Percentiles rank a stretch among this genome's conserved stretches.
Conservation (phyloP, 371 early-diverging fungal species). For the Smittium mucronatum region DNA sequence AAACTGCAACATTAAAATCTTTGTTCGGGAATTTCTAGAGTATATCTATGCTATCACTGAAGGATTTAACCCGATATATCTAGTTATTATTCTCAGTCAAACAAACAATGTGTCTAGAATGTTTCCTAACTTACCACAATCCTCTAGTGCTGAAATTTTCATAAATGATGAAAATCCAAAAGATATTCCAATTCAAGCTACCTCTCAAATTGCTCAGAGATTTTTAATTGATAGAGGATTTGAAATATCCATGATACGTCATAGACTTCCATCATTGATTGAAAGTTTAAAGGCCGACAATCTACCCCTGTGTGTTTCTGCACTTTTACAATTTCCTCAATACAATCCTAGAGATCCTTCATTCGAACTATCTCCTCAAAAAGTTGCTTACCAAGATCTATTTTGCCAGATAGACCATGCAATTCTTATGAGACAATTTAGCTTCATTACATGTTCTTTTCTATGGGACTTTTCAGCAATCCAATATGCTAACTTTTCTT, state of each 20-base stretch:
- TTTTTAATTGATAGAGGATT: background rate
- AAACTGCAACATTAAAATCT: background rate
- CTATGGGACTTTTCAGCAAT: background rate
- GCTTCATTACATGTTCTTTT: background rate
- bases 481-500: conserved; percentile 1
- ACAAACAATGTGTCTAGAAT: background rate
- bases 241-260: background rate
- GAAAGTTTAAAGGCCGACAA: background rate
- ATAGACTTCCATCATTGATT: background rate
- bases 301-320: background rate
- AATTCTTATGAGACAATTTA: background rate
- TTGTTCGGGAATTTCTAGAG: background rate
- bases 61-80: conserved; percentile 5
- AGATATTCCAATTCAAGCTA: background rate
- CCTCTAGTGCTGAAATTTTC: background rate
- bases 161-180: background rate
- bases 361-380: background rate
- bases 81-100: background rate
- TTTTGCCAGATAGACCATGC: background rate
- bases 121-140: background rate
- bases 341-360: background rate
- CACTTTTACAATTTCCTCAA: background rate
- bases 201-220: background rate
- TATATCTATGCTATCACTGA: conserved; percentile 2
- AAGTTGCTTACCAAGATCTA: background rate